Evolutionary conservation across 805 yeast species (phyloP).

Genomic region (Saturnispora quitensis): DNA sequence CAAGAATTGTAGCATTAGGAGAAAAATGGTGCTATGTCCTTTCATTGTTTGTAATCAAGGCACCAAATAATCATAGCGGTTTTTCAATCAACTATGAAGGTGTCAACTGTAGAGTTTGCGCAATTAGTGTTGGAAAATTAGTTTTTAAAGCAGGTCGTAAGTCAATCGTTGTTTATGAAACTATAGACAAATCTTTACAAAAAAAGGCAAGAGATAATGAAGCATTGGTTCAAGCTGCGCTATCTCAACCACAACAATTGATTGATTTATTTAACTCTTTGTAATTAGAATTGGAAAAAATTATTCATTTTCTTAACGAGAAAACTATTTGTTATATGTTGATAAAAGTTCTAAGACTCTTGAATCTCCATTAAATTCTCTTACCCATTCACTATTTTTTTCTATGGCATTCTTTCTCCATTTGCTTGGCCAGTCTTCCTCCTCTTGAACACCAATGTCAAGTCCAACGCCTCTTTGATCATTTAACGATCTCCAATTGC

Average conservation of each 20-base stretch:
- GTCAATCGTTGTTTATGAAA: slow-evolving; percentile 51
- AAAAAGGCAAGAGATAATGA: not conserved
- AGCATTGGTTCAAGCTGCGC: not conserved
- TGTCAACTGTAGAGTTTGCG: slow-evolving; percentile 24
- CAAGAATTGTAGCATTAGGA: slow-evolving; percentile 74
- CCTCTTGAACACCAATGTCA: slow-evolving; percentile 49
- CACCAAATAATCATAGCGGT: not conserved
- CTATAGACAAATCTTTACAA: not conserved
- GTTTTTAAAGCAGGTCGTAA: slow-evolving; percentile 72
- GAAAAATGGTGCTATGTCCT: slow-evolving; percentile 74
- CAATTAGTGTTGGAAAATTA: slow-evolving; percentile 64
- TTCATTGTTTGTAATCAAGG: slow-evolving; percentile 43
- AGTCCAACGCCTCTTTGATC: slow-evolving; percentile 24
- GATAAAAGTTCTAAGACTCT: slow-evolving; percentile 48
- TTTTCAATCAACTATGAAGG: not conserved
- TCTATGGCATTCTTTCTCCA: slow-evolving; percentile 77
- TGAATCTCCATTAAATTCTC: slow-evolving; percentile 60
- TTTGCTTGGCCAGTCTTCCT: slow-evolving; percentile 73
- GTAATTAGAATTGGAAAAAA: not conserved
- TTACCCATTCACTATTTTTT: slow-evolving; percentile 81
- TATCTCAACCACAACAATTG: not conserved
- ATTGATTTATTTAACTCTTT: not conserved
- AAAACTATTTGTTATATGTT: slow-evolving; percentile 29
- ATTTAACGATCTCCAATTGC: slow-evolving; percentile 46
- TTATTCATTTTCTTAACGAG: not conserved